phyloP scores from a whole-genome alignment of 306 rosid genomes.

The Vachellia collinsii region DNA sequence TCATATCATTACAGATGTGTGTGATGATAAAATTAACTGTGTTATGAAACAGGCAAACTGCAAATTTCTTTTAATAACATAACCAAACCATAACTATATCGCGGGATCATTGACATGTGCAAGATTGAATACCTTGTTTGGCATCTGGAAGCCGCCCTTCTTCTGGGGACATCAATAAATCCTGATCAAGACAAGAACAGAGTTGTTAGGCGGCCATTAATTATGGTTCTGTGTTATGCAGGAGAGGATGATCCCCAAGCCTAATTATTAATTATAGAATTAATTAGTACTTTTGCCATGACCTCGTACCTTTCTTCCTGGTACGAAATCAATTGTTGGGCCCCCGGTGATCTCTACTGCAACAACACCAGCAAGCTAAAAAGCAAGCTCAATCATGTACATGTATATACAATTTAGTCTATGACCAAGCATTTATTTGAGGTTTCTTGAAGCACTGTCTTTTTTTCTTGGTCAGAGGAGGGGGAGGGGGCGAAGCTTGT shows the following conservation, averaged over 20 bases:
- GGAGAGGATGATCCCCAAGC: too few species aligned
- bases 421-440: background rate
- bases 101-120: background rate
- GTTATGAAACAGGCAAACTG: too few species aligned
- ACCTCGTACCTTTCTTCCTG: slow-evolving; percentile 77
- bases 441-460: too few species aligned
- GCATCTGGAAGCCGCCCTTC: slow-evolving; percentile 96
- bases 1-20: background rate
- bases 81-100: background rate
- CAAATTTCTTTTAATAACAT: too few species aligned
- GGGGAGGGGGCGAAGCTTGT: background rate
- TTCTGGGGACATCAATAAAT: slow-evolving; percentile 52
- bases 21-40: background rate
- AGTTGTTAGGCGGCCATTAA: background rate
- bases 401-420: slow-evolving; percentile 5
- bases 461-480: too few species aligned
- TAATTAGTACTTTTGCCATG: background rate
- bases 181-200: slow-evolving; percentile 51
- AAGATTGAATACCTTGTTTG: slow-evolving; percentile 52
- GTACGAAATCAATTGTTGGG: slow-evolving; percentile 72
- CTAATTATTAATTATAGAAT: background rate
- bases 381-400: background rate
- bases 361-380: slow-evolving; percentile 92
- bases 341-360: slow-evolving; percentile 94
- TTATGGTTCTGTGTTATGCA: too few species aligned